phyloP scores from a whole-genome alignment of 2,329 filamentous ascomycete genomes.

The Claviceps spartinae region DNA sequence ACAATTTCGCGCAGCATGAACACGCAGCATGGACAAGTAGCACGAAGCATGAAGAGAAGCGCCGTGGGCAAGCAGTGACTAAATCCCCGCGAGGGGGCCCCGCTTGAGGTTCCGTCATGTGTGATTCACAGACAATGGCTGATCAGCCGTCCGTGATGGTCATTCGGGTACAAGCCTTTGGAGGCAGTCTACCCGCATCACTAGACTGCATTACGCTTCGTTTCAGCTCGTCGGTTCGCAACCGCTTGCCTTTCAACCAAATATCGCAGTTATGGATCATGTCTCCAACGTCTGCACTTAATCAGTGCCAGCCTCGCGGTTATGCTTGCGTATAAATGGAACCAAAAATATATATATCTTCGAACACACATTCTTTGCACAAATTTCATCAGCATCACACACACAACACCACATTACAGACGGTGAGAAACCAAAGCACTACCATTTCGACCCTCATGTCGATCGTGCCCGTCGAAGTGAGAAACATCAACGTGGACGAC shows the following conservation, averaged over 20 bases:
- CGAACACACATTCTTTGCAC: not conserved
- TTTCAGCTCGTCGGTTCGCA: not conserved
- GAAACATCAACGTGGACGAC: slow-evolving; percentile 16
- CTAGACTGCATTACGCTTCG: not conserved
- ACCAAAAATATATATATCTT: too few relatives aligned
- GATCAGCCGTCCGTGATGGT: not conserved
- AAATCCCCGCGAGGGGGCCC: not conserved
- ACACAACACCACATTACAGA: not conserved
- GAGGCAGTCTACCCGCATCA: not conserved
- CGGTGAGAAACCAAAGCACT: not conserved
- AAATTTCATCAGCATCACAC: not conserved
- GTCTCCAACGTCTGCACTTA: not conserved
- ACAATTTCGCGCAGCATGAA: too few relatives aligned
- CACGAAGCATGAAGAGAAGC: not conserved
- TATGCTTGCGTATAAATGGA: not conserved
- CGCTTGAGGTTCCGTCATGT: not conserved
- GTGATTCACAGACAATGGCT: not conserved
- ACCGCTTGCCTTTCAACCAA: not conserved
- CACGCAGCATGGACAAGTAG: too few relatives aligned
- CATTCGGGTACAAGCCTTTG: not conserved
- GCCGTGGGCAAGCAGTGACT: not conserved
- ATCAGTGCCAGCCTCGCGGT: not conserved
- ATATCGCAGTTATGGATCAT: not conserved
- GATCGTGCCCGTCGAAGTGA: slow-evolving; percentile 6
- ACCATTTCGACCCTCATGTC: slow-evolving; percentile 9